Evolutionary conservation across 495 filamentous ascomycete genomes (phyloP), one percentile per base, ranked within the genome.

Genomic region (Neurospora africana): DNA sequence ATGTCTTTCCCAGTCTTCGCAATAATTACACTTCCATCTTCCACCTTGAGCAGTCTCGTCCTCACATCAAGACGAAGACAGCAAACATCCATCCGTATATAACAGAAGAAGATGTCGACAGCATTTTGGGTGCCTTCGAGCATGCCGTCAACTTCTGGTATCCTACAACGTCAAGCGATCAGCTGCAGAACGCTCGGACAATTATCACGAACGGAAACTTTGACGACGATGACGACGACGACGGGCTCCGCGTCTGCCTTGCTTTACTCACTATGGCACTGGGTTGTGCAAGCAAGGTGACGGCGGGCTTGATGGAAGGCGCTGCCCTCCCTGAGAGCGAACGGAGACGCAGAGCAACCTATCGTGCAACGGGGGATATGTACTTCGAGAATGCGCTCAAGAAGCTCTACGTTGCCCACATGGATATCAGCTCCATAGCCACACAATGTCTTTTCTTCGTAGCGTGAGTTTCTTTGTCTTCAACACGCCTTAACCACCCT

Each of bases 141-240:
- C 68, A 73, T 8, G 72, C 71, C 61, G 76, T 81, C n/a, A 82
- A 82, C 72, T 82, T 82, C 67, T 81, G 79, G 79, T 82, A 82
- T 75, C 80, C 80, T 10, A 78, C 75, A 30, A 74, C 78, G 69
- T 76, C 74, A 27, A 71, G 70, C 65, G 17, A 53, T 23, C 79
- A 78, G 30, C 65, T 82, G 23, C 68, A 73, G 3, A 41, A 67
- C 36, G 53, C 75, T 3, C 76, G 74, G 11, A 35, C 69, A 19
- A 75, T 72, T 5, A 72, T 78, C 4, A 38, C 67, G 33, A 73
- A 72, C 44, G 76, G 74, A 7, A 70, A 69, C 21, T 71, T 67
- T 35, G 77, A 76, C 30, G 74, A 78, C 1, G 27, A 61, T 35
- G 77, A 76, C 30, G 74, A 78, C 1, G 27, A 61, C 41, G 68